These are phyloP conservation scores for Fusarium verrucosum DNA, from an alignment of 2,329 filamentous ascomycete species.

Conservation along the genomic window DNA sequence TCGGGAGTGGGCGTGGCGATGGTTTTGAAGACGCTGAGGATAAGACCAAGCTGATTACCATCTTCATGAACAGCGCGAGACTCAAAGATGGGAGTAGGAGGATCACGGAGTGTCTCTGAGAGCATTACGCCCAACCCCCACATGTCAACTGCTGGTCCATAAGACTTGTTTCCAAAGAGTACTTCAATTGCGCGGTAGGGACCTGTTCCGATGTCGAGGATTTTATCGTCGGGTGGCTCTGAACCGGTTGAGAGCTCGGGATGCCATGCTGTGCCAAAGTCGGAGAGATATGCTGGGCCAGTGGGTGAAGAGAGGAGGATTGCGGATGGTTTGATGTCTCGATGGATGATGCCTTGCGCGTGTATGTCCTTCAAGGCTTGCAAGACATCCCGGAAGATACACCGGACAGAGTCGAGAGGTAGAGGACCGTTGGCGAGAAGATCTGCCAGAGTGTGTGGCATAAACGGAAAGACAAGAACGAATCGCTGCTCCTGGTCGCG, in stretches of 20 bases:
- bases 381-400: slow-evolving; percentile 73
- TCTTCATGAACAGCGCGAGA: slow-evolving; percentile 77
- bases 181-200: slow-evolving; percentile 91
- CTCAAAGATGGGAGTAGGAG: slow-evolving; percentile 77
- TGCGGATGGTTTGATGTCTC: slow-evolving; percentile 94
- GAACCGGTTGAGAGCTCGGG: slow-evolving; percentile 63
- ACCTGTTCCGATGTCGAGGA: slow-evolving; percentile 93
- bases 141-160: slow-evolving; percentile 79
- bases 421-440: slow-evolving; percentile 65
- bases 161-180: slow-evolving; percentile 82
- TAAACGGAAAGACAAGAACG: slow-evolving; percentile 85
- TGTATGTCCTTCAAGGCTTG: slow-evolving; percentile 77
- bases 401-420: slow-evolving; percentile 45
- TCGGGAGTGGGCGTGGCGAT: slow-evolving; percentile 84
- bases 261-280: slow-evolving; percentile 94
- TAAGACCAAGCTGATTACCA: slow-evolving; percentile 89
- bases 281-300: slow-evolving; percentile 81
- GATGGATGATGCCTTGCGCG: slow-evolving; percentile 80
- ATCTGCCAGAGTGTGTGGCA: slow-evolving; percentile 76
- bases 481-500: slow-evolving; percentile 75
- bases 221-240: slow-evolving; percentile 77
- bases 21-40: slow-evolving; percentile 91
- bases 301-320: slow-evolving; percentile 74
- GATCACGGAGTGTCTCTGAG: slow-evolving; percentile 72
- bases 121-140: slow-evolving; percentile 90